Evolutionary conservation across 495 filamentous ascomycete genomes (phyloP).

Genomic region (Xylaria cubensis): DNA sequence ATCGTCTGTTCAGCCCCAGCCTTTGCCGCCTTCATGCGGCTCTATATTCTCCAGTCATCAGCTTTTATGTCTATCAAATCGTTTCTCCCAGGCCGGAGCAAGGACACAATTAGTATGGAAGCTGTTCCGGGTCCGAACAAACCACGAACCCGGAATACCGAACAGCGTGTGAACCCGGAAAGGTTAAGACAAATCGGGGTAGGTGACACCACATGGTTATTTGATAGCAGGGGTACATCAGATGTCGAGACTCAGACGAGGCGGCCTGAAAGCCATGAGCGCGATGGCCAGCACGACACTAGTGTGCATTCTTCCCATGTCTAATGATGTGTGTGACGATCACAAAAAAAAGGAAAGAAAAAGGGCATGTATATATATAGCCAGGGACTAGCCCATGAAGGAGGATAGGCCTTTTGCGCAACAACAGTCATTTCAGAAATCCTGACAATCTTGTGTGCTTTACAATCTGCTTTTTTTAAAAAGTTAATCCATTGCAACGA

Average conservation of each 20-base stretch:
- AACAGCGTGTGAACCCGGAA: not conserved
- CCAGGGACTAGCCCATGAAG: too few relatives aligned
- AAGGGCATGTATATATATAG: too few relatives aligned
- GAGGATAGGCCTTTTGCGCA: too few relatives aligned
- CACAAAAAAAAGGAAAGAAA: too few relatives aligned
- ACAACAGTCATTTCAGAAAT: too few relatives aligned
- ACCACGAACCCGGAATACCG: not conserved
- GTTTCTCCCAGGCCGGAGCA: not conserved
- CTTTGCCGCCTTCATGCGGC: not conserved
- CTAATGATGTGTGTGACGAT: not conserved
- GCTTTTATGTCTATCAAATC: not conserved
- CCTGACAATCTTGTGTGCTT: not conserved
- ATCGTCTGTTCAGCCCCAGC: not conserved
- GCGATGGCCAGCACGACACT: not conserved
- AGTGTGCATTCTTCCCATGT: too few relatives aligned
- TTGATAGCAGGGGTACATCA: not conserved
- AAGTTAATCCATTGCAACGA: not conserved
- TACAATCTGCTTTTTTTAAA: not conserved
- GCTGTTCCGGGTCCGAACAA: not conserved
- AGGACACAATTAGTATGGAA: not conserved
- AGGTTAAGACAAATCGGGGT: not conserved
- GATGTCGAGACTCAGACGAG: not conserved
- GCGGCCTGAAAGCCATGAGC: not conserved
- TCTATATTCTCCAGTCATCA: not conserved
- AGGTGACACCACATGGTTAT: not conserved